A percentile compares a stretch with the other conserved stretches of the same genome.
Conservation (phyloP, 2,329 filamentous ascomycete species). For the Fusarium keratoplasticum region DNA sequence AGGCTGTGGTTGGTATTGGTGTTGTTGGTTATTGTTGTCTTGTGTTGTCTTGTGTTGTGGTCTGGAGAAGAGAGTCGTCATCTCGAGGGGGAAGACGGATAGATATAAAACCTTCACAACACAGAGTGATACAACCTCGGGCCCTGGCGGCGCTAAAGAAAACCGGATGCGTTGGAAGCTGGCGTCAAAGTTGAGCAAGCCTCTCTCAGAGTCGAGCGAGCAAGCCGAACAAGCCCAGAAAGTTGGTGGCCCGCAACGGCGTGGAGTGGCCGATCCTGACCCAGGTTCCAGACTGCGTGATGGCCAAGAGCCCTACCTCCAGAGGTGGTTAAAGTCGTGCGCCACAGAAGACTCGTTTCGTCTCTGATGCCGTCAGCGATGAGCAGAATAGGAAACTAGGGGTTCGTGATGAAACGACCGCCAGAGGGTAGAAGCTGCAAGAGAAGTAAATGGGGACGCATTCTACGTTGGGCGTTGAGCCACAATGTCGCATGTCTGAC, state of each 20-base stretch:
- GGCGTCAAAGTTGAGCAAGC: conserved; percentile 25
- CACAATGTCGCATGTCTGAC: conserved; percentile 18
- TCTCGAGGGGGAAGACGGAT: conserved; percentile 8
- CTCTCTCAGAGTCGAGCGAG: conserved; percentile 1
- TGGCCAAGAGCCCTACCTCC: background rate
- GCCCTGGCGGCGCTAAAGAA: background rate
- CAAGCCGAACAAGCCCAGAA: background rate
- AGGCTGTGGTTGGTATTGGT: background rate
- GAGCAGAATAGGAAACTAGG: conserved; percentile 1
- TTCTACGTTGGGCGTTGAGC: conserved; percentile 28
- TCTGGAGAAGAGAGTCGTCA: conserved; percentile 6
- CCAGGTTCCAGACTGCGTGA: conserved; percentile 26
- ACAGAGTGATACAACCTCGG: background rate
- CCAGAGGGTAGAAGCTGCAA: conserved; percentile 4
- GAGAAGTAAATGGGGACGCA: conserved; percentile 17
- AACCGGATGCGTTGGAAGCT: conserved; percentile 20
- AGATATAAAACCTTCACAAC: conserved; percentile 21
- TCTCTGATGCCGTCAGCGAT: background rate
- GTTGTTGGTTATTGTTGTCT: background rate
- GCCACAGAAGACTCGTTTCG: conserved; percentile 11
- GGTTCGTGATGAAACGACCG: conserved; percentile 25
- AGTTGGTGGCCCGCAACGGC: conserved; percentile 26
- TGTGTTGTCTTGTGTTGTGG: conserved; percentile 2
- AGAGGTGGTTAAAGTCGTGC: conserved; percentile 30
- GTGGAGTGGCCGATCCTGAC: conserved; percentile 28